Percentiles rank a stretch among this genome's conserved stretches.
phyloP scores from a whole-genome alignment of 1,139 yeast genomes.

The Nakaseomyces nivariensis region DNA sequence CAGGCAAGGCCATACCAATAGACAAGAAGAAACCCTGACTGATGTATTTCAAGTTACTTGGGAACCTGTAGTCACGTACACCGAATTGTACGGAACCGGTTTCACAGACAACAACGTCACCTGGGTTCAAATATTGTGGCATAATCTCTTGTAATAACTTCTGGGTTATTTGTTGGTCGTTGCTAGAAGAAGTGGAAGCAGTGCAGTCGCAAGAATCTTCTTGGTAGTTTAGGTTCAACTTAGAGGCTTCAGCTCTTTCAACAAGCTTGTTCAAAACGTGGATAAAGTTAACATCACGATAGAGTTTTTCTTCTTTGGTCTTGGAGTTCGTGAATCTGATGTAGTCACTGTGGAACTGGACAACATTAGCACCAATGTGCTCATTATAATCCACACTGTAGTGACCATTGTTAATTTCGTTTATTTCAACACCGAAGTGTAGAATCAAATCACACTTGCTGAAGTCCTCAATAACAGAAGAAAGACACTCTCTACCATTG shows the following conservation, averaged over 20 bases:
- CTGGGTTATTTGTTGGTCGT: constrained; percentile 17
- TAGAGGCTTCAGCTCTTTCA: constrained; percentile 27
- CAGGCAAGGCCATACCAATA: constrained; percentile 81
- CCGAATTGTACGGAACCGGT: constrained; percentile 75
- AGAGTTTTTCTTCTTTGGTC: constrained; percentile 10
- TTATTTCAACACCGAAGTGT: constrained; percentile 42
- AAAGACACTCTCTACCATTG: constrained; percentile 19
- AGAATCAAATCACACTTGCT: constrained; percentile 37
- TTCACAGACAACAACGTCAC: constrained; percentile 62
- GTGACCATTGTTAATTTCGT: constrained; percentile 50
- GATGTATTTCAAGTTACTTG: constrained; percentile 40
- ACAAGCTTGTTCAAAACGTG: constrained; percentile 39
- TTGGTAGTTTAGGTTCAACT: constrained; percentile 20
- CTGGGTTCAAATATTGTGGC: constrained; percentile 35
- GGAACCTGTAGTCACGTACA: constrained; percentile 51
- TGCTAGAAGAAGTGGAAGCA: constrained; percentile 9
- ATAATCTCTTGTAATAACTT: constrained; percentile 12
- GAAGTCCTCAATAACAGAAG: constrained; percentile 15
- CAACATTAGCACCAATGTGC: constrained; percentile 18
- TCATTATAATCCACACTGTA: constrained; percentile 26
- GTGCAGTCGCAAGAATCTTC: not conserved
- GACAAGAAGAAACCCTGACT: constrained; percentile 71
- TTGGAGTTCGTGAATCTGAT: constrained; percentile 31
- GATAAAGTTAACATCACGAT: constrained; percentile 36
- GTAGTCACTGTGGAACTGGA: constrained; percentile 34